phyloP scores from a whole-genome alignment of 2,329 filamentous ascomycete genomes.

The Clarireedia monteithiana region DNA sequence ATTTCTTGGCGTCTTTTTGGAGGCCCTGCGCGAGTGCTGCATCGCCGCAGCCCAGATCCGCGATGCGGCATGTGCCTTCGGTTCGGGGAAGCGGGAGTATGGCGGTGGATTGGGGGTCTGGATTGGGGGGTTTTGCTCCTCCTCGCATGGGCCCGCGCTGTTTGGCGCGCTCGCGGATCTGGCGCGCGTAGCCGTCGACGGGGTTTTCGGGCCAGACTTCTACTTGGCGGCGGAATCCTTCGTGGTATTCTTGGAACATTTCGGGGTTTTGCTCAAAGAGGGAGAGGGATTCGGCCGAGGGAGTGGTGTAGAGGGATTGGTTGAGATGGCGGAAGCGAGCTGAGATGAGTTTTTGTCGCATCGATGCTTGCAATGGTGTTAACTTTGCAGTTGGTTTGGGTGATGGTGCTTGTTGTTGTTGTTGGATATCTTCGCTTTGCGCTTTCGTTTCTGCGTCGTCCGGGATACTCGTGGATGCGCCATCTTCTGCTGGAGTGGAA shows the following conservation, averaged over 20 bases:
- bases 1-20: constrained; percentile 51
- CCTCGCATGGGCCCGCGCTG: constrained; percentile 30
- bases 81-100: constrained; percentile 55
- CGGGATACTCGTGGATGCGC: neutral
- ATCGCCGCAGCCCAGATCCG: constrained; percentile 90
- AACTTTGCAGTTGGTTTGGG: constrained; percentile 49
- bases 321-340: constrained; percentile 97
- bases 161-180: constrained; percentile 61
- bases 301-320: constrained; percentile 89
- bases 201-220: constrained; percentile 96
- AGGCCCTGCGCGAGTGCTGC: constrained; percentile 70
- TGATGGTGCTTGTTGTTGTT: constrained; percentile 28
- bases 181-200: constrained; percentile 74
- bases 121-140: constrained; percentile 10
- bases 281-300: constrained; percentile 72
- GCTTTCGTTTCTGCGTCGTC: neutral
- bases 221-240: constrained; percentile 92
- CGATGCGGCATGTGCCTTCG: constrained; percentile 66
- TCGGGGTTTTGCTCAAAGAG: constrained; percentile 82
- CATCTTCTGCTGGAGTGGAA: neutral
- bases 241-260: constrained; percentile 94
- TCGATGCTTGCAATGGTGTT: constrained; percentile 86
- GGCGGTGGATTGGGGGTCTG: constrained; percentile 14
- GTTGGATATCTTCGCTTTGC: constrained; percentile 10
- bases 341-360: constrained; percentile 90